These are phyloP conservation scores for Hibiscus mutabilis DNA, from an alignment of 345 rosid genomes.

Conservation along the genomic window DNA sequence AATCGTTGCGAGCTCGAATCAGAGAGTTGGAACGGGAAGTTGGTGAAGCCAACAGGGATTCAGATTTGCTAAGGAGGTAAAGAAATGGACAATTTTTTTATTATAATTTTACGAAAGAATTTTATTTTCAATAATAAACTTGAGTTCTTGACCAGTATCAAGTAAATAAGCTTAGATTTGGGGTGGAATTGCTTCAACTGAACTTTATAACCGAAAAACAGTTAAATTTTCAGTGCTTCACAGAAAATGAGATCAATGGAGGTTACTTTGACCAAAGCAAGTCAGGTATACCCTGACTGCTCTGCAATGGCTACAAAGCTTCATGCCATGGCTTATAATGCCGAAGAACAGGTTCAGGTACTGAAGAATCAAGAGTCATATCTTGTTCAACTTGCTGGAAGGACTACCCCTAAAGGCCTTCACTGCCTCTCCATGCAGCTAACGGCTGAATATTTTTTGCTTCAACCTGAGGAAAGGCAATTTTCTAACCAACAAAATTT, in stretches of 20 bases:
- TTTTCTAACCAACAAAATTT: not conserved
- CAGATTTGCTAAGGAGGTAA: not conserved
- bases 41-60: not conserved
- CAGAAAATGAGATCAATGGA: not conserved
- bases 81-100: slow-evolving; percentile 34
- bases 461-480: not conserved
- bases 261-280: not conserved
- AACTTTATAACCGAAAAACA: not conserved
- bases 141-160: not conserved
- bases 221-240: not conserved
- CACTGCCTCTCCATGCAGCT: not conserved
- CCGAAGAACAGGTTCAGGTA: not conserved
- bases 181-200: not conserved
- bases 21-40: not conserved
- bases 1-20: not conserved
- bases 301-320: too few relatives aligned
- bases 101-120: not conserved
- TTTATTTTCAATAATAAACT: not conserved
- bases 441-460: not conserved
- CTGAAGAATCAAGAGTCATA: not conserved
- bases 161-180: not conserved
- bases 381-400: not conserved
- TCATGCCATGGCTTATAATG: not conserved
- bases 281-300: too few relatives aligned
- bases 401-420: not conserved